These are phyloP conservation scores for Candida jianshihensis DNA, from an alignment of 805 yeast genomes.

Conservation along the genomic window DNA sequence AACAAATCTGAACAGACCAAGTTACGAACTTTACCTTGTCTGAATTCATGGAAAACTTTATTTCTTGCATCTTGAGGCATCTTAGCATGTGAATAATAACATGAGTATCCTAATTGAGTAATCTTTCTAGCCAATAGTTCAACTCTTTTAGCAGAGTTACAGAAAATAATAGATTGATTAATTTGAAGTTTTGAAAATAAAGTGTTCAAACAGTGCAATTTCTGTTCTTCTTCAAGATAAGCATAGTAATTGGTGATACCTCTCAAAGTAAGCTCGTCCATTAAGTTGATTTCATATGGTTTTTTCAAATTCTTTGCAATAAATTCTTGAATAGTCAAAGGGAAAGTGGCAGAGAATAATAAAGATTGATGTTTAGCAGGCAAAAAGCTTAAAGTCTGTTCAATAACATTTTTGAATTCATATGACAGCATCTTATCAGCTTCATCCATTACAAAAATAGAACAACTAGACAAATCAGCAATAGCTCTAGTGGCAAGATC, in stretches of 20 bases:
- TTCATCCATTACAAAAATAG: constrained; percentile 93
- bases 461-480: constrained; percentile 83
- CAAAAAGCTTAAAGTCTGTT: constrained; percentile 76
- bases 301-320: constrained; percentile 85
- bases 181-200: constrained; percentile 89
- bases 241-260: constrained; percentile 98
- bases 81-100: constrained; percentile 93
- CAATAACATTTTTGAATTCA: constrained; percentile 83
- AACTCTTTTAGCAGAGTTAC: constrained; percentile 95
- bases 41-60: constrained; percentile 96
- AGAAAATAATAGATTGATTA: constrained; percentile 94
- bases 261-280: constrained; percentile 94
- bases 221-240: constrained; percentile 95
- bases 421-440: constrained; percentile 94
- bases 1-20: constrained; percentile 93
- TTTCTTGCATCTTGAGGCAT: constrained; percentile 98
- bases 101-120: constrained; percentile 92
- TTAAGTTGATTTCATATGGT: constrained; percentile 92
- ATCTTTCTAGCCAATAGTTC: constrained; percentile 93
- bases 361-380: constrained; percentile 78
- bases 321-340: constrained; percentile 84
- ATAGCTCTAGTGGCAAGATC: constrained; percentile 86
- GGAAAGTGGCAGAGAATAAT: constrained; percentile 93
- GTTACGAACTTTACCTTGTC: constrained; percentile 96
- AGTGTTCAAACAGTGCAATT: constrained; percentile 92